Evolutionary conservation across 352 stramenopile species (phyloP), one percentile per base, ranked within the genome.

Genomic region (Pythium sukuiense): DNA sequence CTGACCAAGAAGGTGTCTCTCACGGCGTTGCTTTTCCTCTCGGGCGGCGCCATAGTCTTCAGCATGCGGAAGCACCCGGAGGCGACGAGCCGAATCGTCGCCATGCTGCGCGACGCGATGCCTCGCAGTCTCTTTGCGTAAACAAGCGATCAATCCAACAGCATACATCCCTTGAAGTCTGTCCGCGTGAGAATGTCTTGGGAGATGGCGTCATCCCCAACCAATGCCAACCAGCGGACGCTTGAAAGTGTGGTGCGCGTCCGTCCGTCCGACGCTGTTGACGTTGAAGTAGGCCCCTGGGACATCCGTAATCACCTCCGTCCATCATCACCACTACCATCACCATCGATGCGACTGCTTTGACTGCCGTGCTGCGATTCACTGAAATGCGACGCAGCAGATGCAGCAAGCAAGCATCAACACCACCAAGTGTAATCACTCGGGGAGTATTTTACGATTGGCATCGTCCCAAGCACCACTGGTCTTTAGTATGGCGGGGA

Each of bases 11-110:
- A 27, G n/a, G 56, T 39, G 30, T 27, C 33, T n/a, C 45, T 68
- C 16, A 62, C 61, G 30, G 45, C 45, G 7, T 30, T 52, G 16
- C 20, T 63, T 6, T 35, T 48, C 13, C 32, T 61, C 18, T 49
- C 61, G 11, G 35, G 18, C 14, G 54, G 53, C 46, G 45, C 56
- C 39, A 14, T 62, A 13, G 45, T 49, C 4, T n/a, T 68, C 13
- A 37, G 54, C n/a, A n/a, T 68, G 6, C 26, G 49, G 20, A 63
- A 63, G 53, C 55, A 68, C 55, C 54, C 30, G 11, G 61, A 68
- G 43, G 8, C 55, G 0, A 39, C 56, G 27, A 52, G 1, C 11
- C 43, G 58, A 9, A 4, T 29, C 6, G 16, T 57, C 6, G 32
- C 54, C 4, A 52, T 68, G n/a, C 3, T 68, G 41, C 61, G 55